Evolutionary conservation across 306 rosid species (phyloP), one percentile per base, ranked within the genome.

Genomic region (Citrullus mucosospermus): DNA sequence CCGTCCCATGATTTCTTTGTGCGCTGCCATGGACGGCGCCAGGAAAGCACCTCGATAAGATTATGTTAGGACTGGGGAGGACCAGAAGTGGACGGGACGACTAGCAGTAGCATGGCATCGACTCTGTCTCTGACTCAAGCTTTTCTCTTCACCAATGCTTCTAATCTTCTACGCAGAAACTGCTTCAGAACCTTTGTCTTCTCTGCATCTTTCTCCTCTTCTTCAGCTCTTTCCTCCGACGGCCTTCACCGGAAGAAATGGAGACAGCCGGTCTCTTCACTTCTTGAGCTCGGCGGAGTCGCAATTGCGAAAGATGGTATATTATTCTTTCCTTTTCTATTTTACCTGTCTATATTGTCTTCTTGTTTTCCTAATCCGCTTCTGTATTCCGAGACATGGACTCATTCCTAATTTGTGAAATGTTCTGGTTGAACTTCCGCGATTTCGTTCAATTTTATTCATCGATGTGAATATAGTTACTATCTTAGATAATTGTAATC

Each of bases 281-380:
- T 62, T 18, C 77, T 88, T 74, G 91, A 89, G 22, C 57, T 92
- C n/a, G 96, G 97, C 5, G 98, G 98, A 44, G 83, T 90, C 89
- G 88, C 88, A 82, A 78, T 94, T 81, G 69, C 78, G 20, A 91
- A 80, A 81, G 91, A 92, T 80, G 96, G 98, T 94, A 85, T 58
- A n/a, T 14, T 43, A 2, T 25, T 32, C 38, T 48, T 77, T 79
- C 2, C 63, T 16, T 39, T 36, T 75, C 11, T 34, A 7, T 18
- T 22, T 51, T 63, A n/a, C 4, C 61, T 55, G 44, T 11, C 13
- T 22, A 44, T 43, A 17, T 20, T 6, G 14, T 46, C 15, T 46
- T 15, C 11, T 68, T 68, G 34, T 43, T 69, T 44, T 44, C 34
- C 38, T 14, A 8, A 44, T 71, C 39, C 20, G 58, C 22, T 25